Percentiles rank a stretch among this genome's conserved stretches.
phyloP scores from a whole-genome alignment of 805 yeast species.

The Candida cerambycidarum region DNA sequence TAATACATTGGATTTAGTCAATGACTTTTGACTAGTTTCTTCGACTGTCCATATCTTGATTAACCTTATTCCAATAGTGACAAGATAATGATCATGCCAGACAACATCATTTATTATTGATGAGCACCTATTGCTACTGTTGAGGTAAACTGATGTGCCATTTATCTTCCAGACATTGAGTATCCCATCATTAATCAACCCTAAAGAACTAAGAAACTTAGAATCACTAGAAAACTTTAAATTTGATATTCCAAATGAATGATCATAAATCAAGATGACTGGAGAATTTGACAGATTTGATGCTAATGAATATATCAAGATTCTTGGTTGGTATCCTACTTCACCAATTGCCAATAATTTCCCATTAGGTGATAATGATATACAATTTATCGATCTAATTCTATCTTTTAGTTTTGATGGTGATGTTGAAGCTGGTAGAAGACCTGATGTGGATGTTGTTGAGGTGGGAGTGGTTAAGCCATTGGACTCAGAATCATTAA shows the following conservation, averaged over 20 bases:
- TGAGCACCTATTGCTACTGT: conserved; percentile 62
- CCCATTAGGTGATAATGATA: conserved; percentile 58
- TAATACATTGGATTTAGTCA: conserved; percentile 27
- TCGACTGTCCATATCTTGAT: conserved; percentile 61
- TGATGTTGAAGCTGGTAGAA: conserved; percentile 1
- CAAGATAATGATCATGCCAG: conserved; percentile 53
- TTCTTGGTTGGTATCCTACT: conserved; percentile 65
- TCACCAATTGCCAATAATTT: conserved; percentile 67
- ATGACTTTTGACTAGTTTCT: conserved; percentile 11
- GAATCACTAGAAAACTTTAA: conserved; percentile 62
- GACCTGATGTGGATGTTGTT: background rate
- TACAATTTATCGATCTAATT: conserved; percentile 53
- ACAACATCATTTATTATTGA: conserved; percentile 53
- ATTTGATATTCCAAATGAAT: conserved; percentile 60
- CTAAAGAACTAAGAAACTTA: conserved; percentile 56
- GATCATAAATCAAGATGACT: conserved; percentile 56
- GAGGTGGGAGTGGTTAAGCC: background rate
- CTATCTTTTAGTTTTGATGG: conserved; percentile 34
- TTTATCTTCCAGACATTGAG: conserved; percentile 57
- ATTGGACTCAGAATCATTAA: background rate
- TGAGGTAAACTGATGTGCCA: conserved; percentile 23
- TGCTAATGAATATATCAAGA: conserved; percentile 58
- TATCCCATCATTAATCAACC: conserved; percentile 68
- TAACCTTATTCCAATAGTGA: conserved; percentile 62
- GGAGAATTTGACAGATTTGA: conserved; percentile 49